Conservation (phyloP, 441 rosid genomes). For the Pelargonium myrrhifolium region DNA sequence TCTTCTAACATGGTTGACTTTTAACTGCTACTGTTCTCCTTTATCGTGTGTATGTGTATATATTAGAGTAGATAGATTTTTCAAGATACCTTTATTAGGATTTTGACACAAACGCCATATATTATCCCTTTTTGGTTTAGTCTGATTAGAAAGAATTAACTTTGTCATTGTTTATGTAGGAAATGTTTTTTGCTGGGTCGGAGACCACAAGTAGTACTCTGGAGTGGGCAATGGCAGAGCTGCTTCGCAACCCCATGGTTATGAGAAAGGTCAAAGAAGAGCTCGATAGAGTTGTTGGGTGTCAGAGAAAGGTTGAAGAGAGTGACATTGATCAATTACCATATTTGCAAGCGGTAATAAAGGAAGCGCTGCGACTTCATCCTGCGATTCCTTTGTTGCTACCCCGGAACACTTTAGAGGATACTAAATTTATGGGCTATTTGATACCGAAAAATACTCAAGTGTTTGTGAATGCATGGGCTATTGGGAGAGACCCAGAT, state of each 20-base stretch:
- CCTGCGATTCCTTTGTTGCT: neutral
- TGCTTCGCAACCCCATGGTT: slow-evolving; percentile 10
- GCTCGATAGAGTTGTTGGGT: slow-evolving; percentile 13
- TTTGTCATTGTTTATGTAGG: slow-evolving; percentile 6
- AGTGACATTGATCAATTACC: neutral
- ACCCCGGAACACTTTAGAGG: neutral
- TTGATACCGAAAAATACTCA: neutral
- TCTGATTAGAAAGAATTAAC: too few species aligned
- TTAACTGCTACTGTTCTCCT: too few species aligned
- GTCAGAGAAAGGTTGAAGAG: slow-evolving; percentile 10
- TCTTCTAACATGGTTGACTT: too few species aligned
- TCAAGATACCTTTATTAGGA: too few species aligned
- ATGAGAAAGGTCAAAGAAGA: slow-evolving; percentile 12
- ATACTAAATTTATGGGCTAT: neutral
- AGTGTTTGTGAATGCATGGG: neutral
- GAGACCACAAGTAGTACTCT: slow-evolving; percentile 19
- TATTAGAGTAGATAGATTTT: too few species aligned
- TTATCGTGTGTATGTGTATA: too few species aligned
- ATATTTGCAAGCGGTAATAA: neutral
- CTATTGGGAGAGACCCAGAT: neutral
- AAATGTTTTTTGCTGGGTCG: slow-evolving; percentile 14
- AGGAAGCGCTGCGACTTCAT: neutral
- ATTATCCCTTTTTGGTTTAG: too few species aligned
- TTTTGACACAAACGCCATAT: too few species aligned
- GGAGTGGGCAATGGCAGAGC: slow-evolving; percentile 22